Evolutionary conservation across 805 yeast species (phyloP), one percentile per base, ranked within the genome.

Genomic region (Candida tammaniensis): DNA sequence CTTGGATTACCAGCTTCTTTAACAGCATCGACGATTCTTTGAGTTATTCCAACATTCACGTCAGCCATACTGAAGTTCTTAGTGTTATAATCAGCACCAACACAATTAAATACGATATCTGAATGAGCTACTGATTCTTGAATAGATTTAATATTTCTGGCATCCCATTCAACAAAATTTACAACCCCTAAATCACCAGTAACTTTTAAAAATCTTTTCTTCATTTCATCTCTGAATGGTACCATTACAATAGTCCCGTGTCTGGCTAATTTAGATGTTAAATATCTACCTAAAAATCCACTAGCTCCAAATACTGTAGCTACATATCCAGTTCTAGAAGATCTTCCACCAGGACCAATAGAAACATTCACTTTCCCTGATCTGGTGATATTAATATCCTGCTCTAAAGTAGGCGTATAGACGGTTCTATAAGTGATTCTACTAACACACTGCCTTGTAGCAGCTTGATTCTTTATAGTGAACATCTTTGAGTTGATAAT

Each of bases 121-220:
- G 91, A 79, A 60, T 82, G 79, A 46, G 81, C 79, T 27, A 86
- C 86, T 8, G 86, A 67, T 46, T 83, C 85, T 55, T 83, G 84
- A 43, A 86, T 80, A 10, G 87, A 77, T 51, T 80, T 65, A 49
- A 83, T 47, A 65, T 86, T 86, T 59, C 95, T 72, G 44, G 86
- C 66, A 57, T 86, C 95, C 51, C 84, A 77, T 60, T 86, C 95
- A 44, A 84, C 77, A 57, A 79, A 81, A 62, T 82, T 83, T 19
- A 86, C 87, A 27, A 86, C 95, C 20, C 95, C 95, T 46, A 86
- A 74, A 59, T 86, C 95, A 29, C 95, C 95, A 30, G 80, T 72
- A 36, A 83, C 85, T 64, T 85, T 86, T 48, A 86, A 69, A 53
- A 82, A 85, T 51, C 95, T 74, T 60, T 73, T 80, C 53, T 80